Evolutionary conservation across 108 stramenopile species (phyloP), one percentile per base, ranked within the genome.

Genomic region (Nitzschia putrida): DNA sequence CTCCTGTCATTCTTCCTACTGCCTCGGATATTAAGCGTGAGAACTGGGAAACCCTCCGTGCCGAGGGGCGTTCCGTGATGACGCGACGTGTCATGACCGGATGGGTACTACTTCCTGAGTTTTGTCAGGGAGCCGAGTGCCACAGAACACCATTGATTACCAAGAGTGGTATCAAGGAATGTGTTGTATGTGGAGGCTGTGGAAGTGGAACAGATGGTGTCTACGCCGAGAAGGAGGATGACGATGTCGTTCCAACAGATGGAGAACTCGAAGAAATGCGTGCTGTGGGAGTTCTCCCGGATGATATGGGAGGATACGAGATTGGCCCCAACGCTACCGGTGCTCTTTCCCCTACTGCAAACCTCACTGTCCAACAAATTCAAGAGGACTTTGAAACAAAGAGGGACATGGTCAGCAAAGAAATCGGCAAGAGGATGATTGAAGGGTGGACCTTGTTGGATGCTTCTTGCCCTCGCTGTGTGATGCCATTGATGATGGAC

Each of bases 401-500:
- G 57, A 67, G 85, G 13, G 41, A 72, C 12, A 51, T 72, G 24
- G 81, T 76, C 57, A 86, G 85, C 58, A 68, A 80, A 47, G 85
- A 86, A 60, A 80, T 86, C 23, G 79, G 76, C 25, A 82, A 78
- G 42, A 67, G 73, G 25, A 80, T 86, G 79, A 49, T 79, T 3
- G 51, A 80, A 20, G 85, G 85, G 5, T 86, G 85, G 85, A 74
- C 43, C 0, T 51, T 86, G 14, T 53, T 86, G 21, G 79, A 86
- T 50, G 45, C 47, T 18, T 71, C 81, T n/a, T 86, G 85, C 68
- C 77, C 76, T 25, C 44, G 58, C 21, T 86, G 85, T 57, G 59
- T 63, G 0, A 82, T 82, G 81, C 85, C 85, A 11, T 50, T 86
- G 8, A 83, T 86, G 85, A 72, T 61, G 40, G 79, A 82, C 38